Conservation (phyloP, 352 stramenopile genomes). For the Pythium dissotocum region DNA sequence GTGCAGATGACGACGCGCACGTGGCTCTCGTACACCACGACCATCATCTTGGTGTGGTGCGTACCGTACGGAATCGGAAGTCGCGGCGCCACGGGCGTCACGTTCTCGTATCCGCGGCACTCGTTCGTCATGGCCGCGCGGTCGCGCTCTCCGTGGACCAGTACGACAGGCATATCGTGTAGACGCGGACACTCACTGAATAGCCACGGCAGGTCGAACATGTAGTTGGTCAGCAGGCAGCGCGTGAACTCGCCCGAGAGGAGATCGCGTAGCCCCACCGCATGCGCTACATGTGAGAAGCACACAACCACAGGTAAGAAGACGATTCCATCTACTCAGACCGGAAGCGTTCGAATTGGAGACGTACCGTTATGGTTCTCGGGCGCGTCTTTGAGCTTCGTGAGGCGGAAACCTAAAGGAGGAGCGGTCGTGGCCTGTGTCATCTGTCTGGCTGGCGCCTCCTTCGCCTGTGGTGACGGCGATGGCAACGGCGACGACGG, state of each 20-base stretch:
- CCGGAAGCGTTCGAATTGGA: not conserved
- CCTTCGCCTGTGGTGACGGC: not conserved
- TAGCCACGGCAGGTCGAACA: slow-evolving; percentile 77
- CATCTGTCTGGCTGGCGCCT: not conserved
- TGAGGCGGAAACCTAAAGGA: slow-evolving; percentile 26
- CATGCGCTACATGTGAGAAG: slow-evolving; percentile 31
- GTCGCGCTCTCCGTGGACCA: slow-evolving; percentile 77
- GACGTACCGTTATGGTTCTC: slow-evolving; percentile 18
- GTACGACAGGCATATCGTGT: slow-evolving; percentile 58
- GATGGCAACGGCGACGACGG: slow-evolving; percentile 3
- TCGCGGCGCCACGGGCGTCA: slow-evolving; percentile 59
- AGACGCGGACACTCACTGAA: slow-evolving; percentile 63
- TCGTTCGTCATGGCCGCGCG: slow-evolving; percentile 52
- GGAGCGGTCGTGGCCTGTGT: not conserved
- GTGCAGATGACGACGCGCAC: slow-evolving; percentile 85
- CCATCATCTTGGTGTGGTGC: slow-evolving; percentile 89
- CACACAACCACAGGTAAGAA: not conserved
- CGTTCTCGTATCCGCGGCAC: slow-evolving; percentile 58
- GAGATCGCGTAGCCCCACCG: slow-evolving; percentile 47
- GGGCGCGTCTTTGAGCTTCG: slow-evolving; percentile 22
- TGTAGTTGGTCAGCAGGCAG: slow-evolving; percentile 84
- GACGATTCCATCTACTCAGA: not conserved
- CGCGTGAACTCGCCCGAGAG: slow-evolving; percentile 58
- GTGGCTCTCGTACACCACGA: slow-evolving; percentile 59
- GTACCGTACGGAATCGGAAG: slow-evolving; percentile 84